phyloP scores from a whole-genome alignment of 2,329 filamentous ascomycete genomes.

The Ustulina deusta region DNA sequence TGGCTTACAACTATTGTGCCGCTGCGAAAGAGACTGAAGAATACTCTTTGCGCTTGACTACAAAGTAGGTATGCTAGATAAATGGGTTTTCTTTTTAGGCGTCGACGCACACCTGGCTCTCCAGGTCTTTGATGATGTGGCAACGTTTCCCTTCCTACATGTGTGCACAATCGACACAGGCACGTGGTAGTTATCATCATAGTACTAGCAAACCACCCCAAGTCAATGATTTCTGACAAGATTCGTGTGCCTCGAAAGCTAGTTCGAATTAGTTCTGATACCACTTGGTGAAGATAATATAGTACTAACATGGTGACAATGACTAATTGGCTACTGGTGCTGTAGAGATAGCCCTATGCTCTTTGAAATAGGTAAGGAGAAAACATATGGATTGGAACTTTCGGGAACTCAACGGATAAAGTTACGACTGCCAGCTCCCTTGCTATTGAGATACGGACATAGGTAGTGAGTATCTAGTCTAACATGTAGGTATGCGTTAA shows the following conservation, averaged over 20 bases:
- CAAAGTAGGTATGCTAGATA: not conserved
- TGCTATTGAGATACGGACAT: not conserved
- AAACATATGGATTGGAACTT: not conserved
- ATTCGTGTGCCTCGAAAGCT: not conserved
- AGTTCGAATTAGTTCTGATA: not conserved
- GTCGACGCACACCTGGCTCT: not conserved
- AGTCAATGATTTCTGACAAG: not conserved
- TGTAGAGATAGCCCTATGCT: not conserved
- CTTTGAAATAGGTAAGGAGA: not conserved
- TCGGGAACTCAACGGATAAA: not conserved
- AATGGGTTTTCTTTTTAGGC: constrained; percentile 1
- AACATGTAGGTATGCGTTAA: not conserved
- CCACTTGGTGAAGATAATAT: not conserved
- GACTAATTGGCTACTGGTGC: not conserved
- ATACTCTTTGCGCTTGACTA: not conserved
- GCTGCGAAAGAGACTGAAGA: not conserved
- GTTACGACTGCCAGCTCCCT: not conserved
- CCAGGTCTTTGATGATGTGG: no score
- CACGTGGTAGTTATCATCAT: not conserved
- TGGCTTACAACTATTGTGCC: not conserved
- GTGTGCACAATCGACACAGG: not conserved
- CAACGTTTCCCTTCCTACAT: not conserved
- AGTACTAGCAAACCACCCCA: not conserved
- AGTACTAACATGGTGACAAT: not conserved
- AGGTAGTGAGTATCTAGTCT: not conserved